Conservation (phyloP, 257 asterid species). For the Solanum clarkiae region DNA sequence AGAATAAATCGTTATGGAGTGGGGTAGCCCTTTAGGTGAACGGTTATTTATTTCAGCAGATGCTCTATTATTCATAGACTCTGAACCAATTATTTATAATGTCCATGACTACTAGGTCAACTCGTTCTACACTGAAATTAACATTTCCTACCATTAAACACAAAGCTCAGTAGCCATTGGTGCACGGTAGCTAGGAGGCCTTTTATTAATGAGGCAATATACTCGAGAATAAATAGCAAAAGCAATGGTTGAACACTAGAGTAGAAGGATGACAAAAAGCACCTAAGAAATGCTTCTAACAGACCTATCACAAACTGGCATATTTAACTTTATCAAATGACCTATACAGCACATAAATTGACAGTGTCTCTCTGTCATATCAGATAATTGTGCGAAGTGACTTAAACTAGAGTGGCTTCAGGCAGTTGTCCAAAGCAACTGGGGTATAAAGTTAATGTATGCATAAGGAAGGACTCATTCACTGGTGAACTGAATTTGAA, state of each 20-base stretch:
- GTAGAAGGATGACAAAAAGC: neutral
- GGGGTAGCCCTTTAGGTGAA: neutral
- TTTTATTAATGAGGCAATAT: neutral
- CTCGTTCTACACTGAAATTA: neutral
- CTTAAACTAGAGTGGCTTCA: neutral
- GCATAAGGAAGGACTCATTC: neutral
- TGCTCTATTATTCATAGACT: neutral
- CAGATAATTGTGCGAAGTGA: neutral
- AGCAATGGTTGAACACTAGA: neutral
- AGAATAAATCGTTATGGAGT: neutral
- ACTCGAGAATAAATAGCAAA: neutral
- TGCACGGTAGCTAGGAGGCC: neutral
- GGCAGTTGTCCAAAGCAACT: neutral
- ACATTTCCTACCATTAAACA: neutral
- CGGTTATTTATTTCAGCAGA: neutral
- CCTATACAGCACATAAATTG: neutral
- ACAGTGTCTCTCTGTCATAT: neutral
- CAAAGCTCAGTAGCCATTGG: neutral
- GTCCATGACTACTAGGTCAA: neutral
- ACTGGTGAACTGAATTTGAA: neutral
- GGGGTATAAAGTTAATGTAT: neutral
- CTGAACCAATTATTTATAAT: neutral
- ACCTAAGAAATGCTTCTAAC: neutral
- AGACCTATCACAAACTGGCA: neutral
- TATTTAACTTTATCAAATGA: neutral